These are phyloP conservation scores for Beta lomatogona DNA, from an alignment of 179 eudicot genomes.

Conservation along the genomic window DNA sequence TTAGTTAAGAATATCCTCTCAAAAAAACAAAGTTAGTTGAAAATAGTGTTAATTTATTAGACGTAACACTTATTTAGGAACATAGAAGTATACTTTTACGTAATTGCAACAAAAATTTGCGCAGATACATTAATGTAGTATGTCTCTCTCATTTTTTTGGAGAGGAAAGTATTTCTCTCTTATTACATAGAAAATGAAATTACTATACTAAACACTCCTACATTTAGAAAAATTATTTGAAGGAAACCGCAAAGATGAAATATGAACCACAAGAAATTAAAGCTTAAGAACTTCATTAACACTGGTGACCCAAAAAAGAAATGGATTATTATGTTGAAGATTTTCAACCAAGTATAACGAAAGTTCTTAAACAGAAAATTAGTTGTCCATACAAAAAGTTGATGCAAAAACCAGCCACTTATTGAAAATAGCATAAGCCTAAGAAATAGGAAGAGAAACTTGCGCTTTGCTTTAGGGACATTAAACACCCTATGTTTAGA, in stretches of 20 bases:
- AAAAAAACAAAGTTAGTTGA: no score
- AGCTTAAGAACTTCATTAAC: background rate
- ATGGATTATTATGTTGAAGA: background rate
- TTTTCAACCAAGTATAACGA: conserved; percentile 12
- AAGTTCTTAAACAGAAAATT: background rate
- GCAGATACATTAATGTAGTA: background rate
- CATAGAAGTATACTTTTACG: no score
- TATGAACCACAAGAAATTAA: background rate
- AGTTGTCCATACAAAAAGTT: conserved; percentile 13
- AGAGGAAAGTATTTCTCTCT: background rate
- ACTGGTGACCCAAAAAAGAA: background rate
- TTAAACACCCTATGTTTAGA: conserved; percentile 22
- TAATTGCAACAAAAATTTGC: no score
- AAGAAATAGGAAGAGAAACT: conserved; percentile 30
- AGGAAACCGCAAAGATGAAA: no score
- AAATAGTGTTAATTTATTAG: no score
- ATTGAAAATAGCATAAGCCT: conserved; percentile 13
- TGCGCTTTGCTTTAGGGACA: conserved; percentile 6
- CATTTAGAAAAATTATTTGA: no score
- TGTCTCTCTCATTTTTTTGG: background rate
- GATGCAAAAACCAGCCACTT: conserved; percentile 20
- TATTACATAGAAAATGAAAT: no score
- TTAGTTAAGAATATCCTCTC: no score
- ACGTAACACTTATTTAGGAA: no score
- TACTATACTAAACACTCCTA: no score